Evolutionary conservation across 148 eudicot species (phyloP).

Genomic region (Arctostaphylos glauca): DNA sequence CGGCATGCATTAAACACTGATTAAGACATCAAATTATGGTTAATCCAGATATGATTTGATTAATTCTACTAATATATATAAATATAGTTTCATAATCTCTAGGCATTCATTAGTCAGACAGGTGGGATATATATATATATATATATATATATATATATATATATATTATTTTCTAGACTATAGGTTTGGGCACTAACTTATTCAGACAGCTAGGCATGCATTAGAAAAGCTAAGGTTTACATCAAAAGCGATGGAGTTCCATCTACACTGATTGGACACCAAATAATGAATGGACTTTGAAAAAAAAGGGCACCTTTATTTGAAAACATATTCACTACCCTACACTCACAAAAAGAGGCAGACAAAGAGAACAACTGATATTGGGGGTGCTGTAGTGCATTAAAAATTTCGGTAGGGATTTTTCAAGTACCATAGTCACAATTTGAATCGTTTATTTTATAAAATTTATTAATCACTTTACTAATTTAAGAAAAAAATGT

Average conservation of each 20-base stretch:
- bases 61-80: not conserved
- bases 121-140: too few relatives aligned
- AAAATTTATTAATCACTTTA: not conserved
- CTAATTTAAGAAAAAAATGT: not conserved
- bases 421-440: too few relatives aligned
- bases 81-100: not conserved
- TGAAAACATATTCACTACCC: not conserved
- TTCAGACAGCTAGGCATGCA: not conserved
- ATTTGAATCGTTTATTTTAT: too few relatives aligned
- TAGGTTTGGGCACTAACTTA: not conserved
- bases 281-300: not conserved
- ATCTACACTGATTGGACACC: conserved; percentile 1
- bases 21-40: not conserved
- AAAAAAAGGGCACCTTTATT: too few relatives aligned
- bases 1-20: too few relatives aligned
- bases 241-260: not conserved
- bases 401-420: too few relatives aligned
- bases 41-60: not conserved
- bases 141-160: too few relatives aligned
- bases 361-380: not conserved
- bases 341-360: not conserved
- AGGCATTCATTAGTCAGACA: not conserved
- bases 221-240: not conserved
- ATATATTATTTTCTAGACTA: too few relatives aligned
- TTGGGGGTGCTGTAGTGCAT: too few relatives aligned